These are phyloP conservation scores for Lipomyces lipofer DNA, from an alignment of 805 yeast species.

Conservation along the genomic window DNA sequence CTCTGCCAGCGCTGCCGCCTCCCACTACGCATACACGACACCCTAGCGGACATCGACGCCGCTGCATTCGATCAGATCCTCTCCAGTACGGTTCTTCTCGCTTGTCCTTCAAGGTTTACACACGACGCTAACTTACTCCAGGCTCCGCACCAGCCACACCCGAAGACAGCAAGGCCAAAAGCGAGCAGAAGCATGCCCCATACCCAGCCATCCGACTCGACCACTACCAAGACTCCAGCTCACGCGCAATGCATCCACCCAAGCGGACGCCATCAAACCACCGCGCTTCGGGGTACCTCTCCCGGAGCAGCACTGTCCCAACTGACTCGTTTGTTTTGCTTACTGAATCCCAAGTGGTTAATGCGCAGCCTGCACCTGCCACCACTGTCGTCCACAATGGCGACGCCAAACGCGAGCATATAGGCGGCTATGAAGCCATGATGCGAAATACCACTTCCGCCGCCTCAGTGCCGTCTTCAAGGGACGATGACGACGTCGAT, in stretches of 20 bases:
- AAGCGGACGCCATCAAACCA: background rate
- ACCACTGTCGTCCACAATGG: no score
- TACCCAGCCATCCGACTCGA: constrained; percentile 7
- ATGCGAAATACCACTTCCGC: background rate
- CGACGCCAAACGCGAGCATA: background rate
- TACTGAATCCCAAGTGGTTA: background rate
- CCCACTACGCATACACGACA: constrained; percentile 28
- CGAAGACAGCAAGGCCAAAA: background rate
- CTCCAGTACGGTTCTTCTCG: constrained; percentile 12
- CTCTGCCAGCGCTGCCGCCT: constrained; percentile 31
- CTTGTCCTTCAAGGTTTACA: background rate
- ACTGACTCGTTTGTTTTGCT: constrained; percentile 2
- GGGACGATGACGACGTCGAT: background rate
- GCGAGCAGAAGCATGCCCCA: background rate
- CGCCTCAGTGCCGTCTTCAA: background rate
- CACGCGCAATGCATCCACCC: no score
- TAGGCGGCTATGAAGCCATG: constrained; percentile 20
- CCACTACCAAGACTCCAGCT: background rate
- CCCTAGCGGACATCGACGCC: constrained; percentile 14
- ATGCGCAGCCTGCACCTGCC: background rate
- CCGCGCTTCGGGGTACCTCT: background rate
- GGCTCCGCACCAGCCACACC: constrained; percentile 3
- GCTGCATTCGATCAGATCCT: constrained; percentile 16
- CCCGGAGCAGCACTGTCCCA: background rate
- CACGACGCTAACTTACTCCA: background rate